These are phyloP conservation scores for Trichothecium sympodiale DNA, from an alignment of 2,329 filamentous ascomycete genomes.

Conservation along the genomic window DNA sequence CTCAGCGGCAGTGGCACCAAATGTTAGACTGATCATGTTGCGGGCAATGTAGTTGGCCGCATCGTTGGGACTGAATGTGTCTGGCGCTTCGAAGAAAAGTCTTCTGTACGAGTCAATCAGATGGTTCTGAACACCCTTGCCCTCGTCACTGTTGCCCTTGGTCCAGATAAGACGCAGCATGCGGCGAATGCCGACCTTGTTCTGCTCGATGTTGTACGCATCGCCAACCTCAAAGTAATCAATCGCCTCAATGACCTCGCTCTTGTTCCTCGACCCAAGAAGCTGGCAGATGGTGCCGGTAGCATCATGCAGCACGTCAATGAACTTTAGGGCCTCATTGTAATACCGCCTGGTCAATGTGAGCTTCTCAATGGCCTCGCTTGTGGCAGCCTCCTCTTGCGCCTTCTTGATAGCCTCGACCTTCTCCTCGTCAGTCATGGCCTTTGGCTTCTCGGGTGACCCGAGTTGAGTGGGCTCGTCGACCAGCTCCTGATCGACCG, in stretches of 20 bases:
- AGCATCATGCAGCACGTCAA: slow-evolving; percentile 77
- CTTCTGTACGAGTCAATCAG: slow-evolving; percentile 94
- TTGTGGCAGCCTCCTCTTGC: slow-evolving; percentile 76
- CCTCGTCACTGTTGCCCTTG: slow-evolving; percentile 97
- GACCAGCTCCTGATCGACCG: slow-evolving; percentile 66
- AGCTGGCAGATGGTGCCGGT: slow-evolving; percentile 76
- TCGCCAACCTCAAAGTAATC: slow-evolving; percentile 95
- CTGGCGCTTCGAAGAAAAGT: slow-evolving; percentile 91
- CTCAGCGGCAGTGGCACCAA: slow-evolving; percentile 88
- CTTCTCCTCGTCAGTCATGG: slow-evolving; percentile 72
- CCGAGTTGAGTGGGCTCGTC: slow-evolving; percentile 82
- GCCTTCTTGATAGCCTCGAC: slow-evolving; percentile 65
- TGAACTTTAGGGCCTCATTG: slow-evolving; percentile 85
- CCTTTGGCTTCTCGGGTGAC: slow-evolving; percentile 50
- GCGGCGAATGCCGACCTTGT: slow-evolving; percentile 80
- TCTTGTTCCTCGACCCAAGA: slow-evolving; percentile 91
- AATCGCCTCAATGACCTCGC: slow-evolving; percentile 97
- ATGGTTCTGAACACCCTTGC: slow-evolving; percentile 93
- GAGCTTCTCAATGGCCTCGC: slow-evolving; percentile 78
- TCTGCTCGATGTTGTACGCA: slow-evolving; percentile 90
- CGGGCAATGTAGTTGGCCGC: slow-evolving; percentile 90
- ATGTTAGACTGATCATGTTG: slow-evolving; percentile 98
- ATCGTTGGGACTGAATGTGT: slow-evolving; percentile 77
- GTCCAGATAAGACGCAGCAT: slow-evolving; percentile 99
- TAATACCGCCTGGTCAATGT: slow-evolving; percentile 87